A percentile compares a stretch with the other conserved stretches of the same genome.
Conservation (phyloP, 2,329 filamentous ascomycete species). For the Ceratocystis cubensis region DNA sequence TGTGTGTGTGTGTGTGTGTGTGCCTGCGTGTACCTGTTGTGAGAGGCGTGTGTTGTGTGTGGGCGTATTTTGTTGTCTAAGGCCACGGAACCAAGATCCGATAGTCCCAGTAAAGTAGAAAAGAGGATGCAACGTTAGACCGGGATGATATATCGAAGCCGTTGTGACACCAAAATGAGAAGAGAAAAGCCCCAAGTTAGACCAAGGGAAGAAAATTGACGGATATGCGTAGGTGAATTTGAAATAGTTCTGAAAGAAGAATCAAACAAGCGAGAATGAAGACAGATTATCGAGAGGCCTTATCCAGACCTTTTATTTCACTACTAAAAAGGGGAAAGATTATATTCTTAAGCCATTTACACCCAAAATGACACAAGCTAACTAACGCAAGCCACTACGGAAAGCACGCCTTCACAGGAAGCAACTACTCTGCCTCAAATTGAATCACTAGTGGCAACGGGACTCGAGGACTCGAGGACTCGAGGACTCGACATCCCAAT, state of each 20-base stretch:
- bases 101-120: background rate
- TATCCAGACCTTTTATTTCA: too few species aligned
- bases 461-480: background rate
- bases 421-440: constrained; percentile 7
- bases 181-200: background rate
- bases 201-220: background rate
- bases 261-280: background rate
- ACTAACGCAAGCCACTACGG: constrained; percentile 12
- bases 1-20: background rate
- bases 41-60: background rate
- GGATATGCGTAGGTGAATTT: background rate
- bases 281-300: background rate
- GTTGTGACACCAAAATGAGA: background rate
- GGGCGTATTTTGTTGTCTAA: background rate
- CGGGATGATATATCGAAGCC: background rate
- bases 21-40: background rate
- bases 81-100: background rate
- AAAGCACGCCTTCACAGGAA: constrained; percentile 19
- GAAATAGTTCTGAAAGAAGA: background rate
- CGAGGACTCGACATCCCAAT: background rate
- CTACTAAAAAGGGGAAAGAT: too few species aligned
- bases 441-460: background rate
- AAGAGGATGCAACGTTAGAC: constrained; percentile 5
- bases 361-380: constrained; percentile 15
- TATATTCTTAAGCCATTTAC: background rate